Base-by-base conservation (phyloP, 441 rosid genomes). In the Populus hybrid region DNA sequence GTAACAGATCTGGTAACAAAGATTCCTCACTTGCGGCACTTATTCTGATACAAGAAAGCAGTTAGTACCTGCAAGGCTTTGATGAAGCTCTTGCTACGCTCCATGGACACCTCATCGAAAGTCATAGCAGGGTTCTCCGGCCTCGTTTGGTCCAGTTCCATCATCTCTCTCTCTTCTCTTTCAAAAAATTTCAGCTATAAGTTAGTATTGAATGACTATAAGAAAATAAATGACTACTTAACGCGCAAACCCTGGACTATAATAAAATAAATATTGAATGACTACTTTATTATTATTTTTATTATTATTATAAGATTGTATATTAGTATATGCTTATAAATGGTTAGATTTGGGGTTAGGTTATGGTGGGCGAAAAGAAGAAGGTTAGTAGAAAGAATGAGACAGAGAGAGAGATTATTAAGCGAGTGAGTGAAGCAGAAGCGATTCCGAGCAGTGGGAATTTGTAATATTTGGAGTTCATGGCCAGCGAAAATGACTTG, bases 51-150 rank as follows among this genome's bases (percentile, higher is more conserved):
- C 69, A 26, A 30, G 32, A 30, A 30, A 46, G 50, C 10, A 20
- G 59, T 4, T 10, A 12, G 32, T 21, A 95, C 99, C 97, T 96
- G 99, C 83, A 96, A 86, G 74, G 99, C 94, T 59, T 92, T 93
- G 83, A 96, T 90, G 86, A 96, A 96, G 85, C 84, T 92, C 82
- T 85, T 96, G 87, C 98, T 94, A 26, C 95, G 96, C 89, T 96
- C 99, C 98, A 94, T 94, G 74, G 98, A 94, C 63, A 85, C 92
- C 86, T 94, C 99, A 74, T 94, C 99, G 82, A 87, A 90, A 68
- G 96, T 94, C 98, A 94, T 92, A 61, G 93, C 83, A 11, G 79
- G 87, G 79, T 80, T 83, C 30, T 81, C 84, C 69, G 76, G 34
- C 72, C 75, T 80, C 36, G 78, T 36, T 40, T 77, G 83, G 74